Evolutionary conservation across 169 alveolate species (phyloP), one percentile per base, ranked within the genome.

Genomic region (Plasmodium knowlesi): DNA sequence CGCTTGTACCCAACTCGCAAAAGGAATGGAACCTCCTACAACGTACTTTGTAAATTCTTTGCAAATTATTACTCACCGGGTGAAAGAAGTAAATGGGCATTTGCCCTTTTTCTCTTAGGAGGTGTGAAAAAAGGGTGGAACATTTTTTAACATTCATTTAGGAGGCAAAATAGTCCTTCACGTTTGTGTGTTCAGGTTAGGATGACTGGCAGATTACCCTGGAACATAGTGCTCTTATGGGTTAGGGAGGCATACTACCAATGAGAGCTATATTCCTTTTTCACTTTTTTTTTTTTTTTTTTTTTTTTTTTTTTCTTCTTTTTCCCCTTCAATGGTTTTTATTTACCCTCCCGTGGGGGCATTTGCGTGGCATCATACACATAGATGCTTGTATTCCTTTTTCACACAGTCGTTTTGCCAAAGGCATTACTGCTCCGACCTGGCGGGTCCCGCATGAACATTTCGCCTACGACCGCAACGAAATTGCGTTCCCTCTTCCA

Each of bases 111-210:
- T 61, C 82, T 80, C 83, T 61, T 61, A 78, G 22, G 50, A 79
- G 32, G 71, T 88, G 16, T 50, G 82, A 88, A 10, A 67, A 67
- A 88, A 88, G 46, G 90, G 72, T 79, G 32, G 82, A 79, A 22
- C 71, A 61, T 28, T 78, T 78, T 57, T 79, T 88, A 78, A 61
- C 53, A 16, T 78, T 88, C 94, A 88, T 88, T 88, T 88, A 83
- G 70, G 57, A 39, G 28, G 70, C 90, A 61, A 37, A 74, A 53
- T 76, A n/a, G 39, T 34, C 43, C 30, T 86, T 32, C 22, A 28
- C 67, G 37, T 41, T 19, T 67, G 37, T 67, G 76, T 67, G 76
- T 67, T 67, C 1, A 0, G 37, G 30, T 25, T 3, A 19, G 37
- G 39, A 67, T 67, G 34, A 25, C 37, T 67, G 41, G 37, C 14